Evolutionary conservation across 805 yeast species (phyloP).

Genomic region (Komagataella ulmi): DNA sequence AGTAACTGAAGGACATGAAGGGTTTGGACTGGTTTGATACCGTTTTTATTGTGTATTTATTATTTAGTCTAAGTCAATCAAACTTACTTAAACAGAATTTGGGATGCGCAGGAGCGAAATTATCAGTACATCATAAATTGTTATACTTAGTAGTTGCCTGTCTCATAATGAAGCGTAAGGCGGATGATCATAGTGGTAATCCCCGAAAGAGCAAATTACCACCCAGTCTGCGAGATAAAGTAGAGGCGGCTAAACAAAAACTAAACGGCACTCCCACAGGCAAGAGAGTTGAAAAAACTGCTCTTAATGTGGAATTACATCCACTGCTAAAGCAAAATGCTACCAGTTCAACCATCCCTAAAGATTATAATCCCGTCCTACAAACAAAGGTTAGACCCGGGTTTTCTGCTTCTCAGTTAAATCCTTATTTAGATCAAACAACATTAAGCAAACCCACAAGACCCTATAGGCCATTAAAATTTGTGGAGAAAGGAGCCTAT

Average conservation of each 20-base stretch:
- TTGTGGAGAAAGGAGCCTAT: conserved; percentile 55
- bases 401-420: conserved; percentile 9
- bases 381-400: conserved; percentile 10
- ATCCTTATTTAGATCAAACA: conserved; percentile 19
- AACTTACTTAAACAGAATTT: background rate
- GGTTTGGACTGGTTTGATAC: conserved; percentile 72
- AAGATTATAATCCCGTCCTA: conserved; percentile 7
- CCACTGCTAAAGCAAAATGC: conserved; percentile 12
- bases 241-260: background rate
- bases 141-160: background rate
- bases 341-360: conserved; percentile 7
- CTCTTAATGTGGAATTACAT: conserved; percentile 14
- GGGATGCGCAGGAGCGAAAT: conserved; percentile 1
- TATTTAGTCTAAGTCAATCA: background rate
- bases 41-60: background rate
- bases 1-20: conserved; percentile 89
- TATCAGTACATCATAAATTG: background rate
- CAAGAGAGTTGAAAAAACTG: conserved; percentile 1
- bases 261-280: background rate
- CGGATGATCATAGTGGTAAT: background rate
- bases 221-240: background rate
- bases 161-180: background rate
- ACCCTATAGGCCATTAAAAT: conserved; percentile 25
- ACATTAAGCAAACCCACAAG: conserved; percentile 10
- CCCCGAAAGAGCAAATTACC: background rate